Evolutionary conservation across 1,284 basidiomycete genomes (phyloP), one percentile per base, ranked within the genome.

Genomic region (Lentinus polychrous): DNA sequence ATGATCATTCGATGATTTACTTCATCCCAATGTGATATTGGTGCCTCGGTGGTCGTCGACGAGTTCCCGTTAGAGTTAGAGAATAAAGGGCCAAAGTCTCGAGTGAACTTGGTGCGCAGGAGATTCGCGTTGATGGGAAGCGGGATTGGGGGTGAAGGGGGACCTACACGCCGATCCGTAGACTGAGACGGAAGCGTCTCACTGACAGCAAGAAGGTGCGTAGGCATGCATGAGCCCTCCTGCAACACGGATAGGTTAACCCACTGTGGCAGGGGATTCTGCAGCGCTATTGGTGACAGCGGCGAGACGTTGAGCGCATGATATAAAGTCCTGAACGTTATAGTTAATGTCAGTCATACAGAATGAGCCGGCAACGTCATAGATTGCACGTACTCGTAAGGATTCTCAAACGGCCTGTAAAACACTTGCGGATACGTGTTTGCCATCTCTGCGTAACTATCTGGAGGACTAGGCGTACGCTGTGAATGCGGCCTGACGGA

Each of bases 101-200:
- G 53, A 18, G 54, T 46, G 51, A 66, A 59, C 24, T 51, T 49
- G 2, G 45, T 42, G n/a, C 55, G 50, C 51, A 64, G 61, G 2
- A 56, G 41, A 8, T 58, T 51, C 18, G 56, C 55, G 49, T 63
- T 57, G 46, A 68, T 53, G 18, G 62, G 63, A 8, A 61, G 49
- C 32, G 63, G 49, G 18, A 56, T 55, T 23, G 58, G 52, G 14
- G 53, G 47, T 10, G n/a, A n/a, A n/a, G n/a, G n/a, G n/a, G n/a
- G n/a, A n/a, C 33, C 47, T 31, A 34, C 49, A 42, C 23, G 55
- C 45, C 8, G 36, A 20, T 34, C 52, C 53, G 48, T 45, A 42
- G 38, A 49, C 46, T 43, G 43, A 50, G 48, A 48, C 45, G 41
- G 51, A 39, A 49, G 11, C 32, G 22, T 34, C 22, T 53, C 44